phyloP scores from a whole-genome alignment of 805 yeast species.

The Candida qinlingensis region DNA sequence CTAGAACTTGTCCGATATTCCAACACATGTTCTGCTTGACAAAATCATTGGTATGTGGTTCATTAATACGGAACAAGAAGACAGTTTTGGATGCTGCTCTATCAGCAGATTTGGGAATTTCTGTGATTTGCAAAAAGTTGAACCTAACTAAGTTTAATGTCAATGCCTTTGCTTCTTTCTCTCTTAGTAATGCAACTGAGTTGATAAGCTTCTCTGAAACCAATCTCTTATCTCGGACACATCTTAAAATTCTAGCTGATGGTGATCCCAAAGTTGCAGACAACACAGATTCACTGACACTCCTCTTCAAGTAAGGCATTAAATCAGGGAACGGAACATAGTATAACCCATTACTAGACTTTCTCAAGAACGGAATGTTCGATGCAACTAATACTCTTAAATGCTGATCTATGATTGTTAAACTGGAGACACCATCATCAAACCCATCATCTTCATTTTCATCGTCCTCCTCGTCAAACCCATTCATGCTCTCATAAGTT shows the following conservation, averaged over 20 bases:
- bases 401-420: constrained; percentile 50
- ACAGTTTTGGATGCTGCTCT: constrained; percentile 87
- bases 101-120: constrained; percentile 87
- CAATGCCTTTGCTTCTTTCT: constrained; percentile 68
- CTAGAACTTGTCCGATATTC: constrained; percentile 42
- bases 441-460: constrained; percentile 26
- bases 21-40: constrained; percentile 42
- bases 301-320: constrained; percentile 39
- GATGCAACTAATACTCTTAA: constrained; percentile 57
- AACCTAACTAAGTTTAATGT: constrained; percentile 59
- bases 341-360: constrained; percentile 49
- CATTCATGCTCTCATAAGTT: constrained; percentile 14
- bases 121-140: constrained; percentile 83
- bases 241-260: constrained; percentile 69
- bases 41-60: constrained; percentile 42
- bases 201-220: constrained; percentile 84
- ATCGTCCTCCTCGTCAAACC: constrained; percentile 24
- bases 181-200: constrained; percentile 70
- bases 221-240: constrained; percentile 62
- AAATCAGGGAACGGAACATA: constrained; percentile 59
- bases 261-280: constrained; percentile 59
- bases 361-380: constrained; percentile 55
- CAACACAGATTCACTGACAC: constrained; percentile 51
- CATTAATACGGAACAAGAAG: constrained; percentile 70
- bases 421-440: constrained; percentile 18